A percentile compares a stretch with the other conserved stretches of the same genome.
Conservation (phyloP, 345 rosid genomes). For the Nephelium lappaceum region DNA sequence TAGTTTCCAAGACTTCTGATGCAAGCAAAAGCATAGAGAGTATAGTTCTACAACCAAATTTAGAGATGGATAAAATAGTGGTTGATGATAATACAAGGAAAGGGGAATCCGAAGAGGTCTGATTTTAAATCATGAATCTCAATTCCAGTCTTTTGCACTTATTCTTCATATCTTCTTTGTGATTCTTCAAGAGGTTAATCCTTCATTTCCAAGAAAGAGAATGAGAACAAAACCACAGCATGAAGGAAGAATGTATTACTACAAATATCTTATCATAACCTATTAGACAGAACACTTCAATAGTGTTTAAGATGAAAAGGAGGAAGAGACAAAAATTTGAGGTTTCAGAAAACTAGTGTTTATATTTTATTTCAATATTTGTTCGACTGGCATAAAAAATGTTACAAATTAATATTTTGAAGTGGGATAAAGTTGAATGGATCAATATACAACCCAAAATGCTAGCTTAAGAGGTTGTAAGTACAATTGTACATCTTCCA, state of each 20-base stretch:
- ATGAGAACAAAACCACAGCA: slow-evolving; percentile 16
- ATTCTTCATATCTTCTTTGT: neutral
- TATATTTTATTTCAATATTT: neutral
- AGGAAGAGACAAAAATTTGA: slow-evolving; percentile 16
- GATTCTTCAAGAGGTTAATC: neutral
- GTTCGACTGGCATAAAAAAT: neutral
- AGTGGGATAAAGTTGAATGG: neutral
- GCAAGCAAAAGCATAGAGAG: neutral
- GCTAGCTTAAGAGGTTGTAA: too few species aligned
- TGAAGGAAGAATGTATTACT: slow-evolving; percentile 18
- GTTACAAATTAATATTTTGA: neutral
- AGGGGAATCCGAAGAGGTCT: slow-evolving; percentile 40
- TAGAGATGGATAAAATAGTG: neutral
- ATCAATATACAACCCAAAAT: too few species aligned
- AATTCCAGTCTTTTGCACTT: slow-evolving; percentile 4
- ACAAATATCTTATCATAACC: slow-evolving; percentile 19
- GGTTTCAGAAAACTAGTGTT: slow-evolving; percentile 13
- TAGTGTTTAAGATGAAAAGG: slow-evolving; percentile 21
- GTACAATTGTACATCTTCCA: too few species aligned
- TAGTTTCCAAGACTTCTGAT: neutral
- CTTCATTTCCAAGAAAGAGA: neutral
- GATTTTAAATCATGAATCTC: neutral
- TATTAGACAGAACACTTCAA: slow-evolving; percentile 14
- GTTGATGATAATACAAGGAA: slow-evolving; percentile 28
- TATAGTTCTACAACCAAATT: neutral